These are phyloP conservation scores for Crithidia fasciculata DNA, from an alignment of 208 protist species.

Conservation along the genomic window DNA sequence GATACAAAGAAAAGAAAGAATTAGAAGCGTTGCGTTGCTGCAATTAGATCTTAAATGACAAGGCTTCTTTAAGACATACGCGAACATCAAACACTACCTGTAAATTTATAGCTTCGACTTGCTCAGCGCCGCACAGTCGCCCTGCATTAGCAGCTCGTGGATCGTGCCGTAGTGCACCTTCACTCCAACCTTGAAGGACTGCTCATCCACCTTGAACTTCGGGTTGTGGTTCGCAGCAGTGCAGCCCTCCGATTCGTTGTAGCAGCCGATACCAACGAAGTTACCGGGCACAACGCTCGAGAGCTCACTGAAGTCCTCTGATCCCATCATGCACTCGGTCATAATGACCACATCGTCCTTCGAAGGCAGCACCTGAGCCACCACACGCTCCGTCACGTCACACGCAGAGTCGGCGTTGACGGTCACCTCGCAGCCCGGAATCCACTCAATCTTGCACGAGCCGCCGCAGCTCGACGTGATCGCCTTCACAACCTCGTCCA, in stretches of 20 bases:
- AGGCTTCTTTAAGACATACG: no score
- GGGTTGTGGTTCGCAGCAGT: constrained; percentile 49
- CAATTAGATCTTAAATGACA: no score
- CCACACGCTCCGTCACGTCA: constrained; percentile 39
- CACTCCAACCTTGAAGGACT: constrained; percentile 51
- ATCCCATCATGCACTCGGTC: constrained; percentile 28
- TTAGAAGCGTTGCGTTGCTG: neutral
- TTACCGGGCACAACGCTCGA: constrained; percentile 38
- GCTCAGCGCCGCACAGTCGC: neutral
- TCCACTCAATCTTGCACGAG: constrained; percentile 29
- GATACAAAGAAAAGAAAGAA: neutral
- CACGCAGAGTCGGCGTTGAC: constrained; percentile 49
- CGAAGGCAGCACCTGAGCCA: constrained; percentile 30
- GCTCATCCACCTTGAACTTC: constrained; percentile 59
- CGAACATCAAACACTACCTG: no score
- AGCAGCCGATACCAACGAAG: constrained; percentile 52
- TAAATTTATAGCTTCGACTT: no score
- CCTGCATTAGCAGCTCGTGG: constrained; percentile 22
- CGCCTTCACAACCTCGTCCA: constrained; percentile 41
- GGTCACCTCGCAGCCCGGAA: constrained; percentile 51
- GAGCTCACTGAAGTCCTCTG: constrained; percentile 63
- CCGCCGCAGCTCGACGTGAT: constrained; percentile 36
- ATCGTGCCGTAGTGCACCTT: constrained; percentile 34
- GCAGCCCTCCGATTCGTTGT: constrained; percentile 37
- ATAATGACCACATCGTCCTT: constrained; percentile 36